These are phyloP conservation scores for Sugiyamaella marilandica DNA, from an alignment of 805 yeast genomes.

Conservation along the genomic window DNA sequence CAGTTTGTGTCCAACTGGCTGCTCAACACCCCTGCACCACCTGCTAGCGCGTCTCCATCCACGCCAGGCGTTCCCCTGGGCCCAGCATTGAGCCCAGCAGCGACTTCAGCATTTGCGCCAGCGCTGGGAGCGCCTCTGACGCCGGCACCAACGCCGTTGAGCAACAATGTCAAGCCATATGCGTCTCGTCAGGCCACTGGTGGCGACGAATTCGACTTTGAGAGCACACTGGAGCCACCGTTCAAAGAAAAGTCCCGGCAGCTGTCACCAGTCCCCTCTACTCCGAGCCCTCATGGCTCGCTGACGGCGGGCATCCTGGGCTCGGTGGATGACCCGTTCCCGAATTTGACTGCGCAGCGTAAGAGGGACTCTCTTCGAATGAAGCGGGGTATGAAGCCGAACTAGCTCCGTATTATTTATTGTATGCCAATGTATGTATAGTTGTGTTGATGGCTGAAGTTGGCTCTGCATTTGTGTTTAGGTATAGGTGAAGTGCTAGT, in stretches of 20 bases:
- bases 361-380: slow-evolving; percentile 50
- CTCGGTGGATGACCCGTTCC: slow-evolving; percentile 12
- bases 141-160: slow-evolving; percentile 9
- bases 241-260: slow-evolving; percentile 6
- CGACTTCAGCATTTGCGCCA: background rate
- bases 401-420: background rate
- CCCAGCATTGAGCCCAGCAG: background rate
- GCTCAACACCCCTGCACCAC: slow-evolving; percentile 7
- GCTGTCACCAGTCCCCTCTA: background rate
- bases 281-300: background rate
- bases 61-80: background rate
- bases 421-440: background rate
- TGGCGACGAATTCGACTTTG: slow-evolving; percentile 4
- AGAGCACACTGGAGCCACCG: slow-evolving; percentile 5
- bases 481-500: too few species aligned
- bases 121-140: slow-evolving; percentile 2
- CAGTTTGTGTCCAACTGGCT: slow-evolving; percentile 10
- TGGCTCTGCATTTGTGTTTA: too few species aligned
- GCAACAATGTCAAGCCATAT: slow-evolving; percentile 2
- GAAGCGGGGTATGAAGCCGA: slow-evolving; percentile 36
- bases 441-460: too few species aligned
- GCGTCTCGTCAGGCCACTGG: background rate
- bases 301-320: background rate
- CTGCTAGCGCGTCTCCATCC: background rate
- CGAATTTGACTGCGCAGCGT: slow-evolving; percentile 46